Percentiles rank a stretch among this genome's conserved stretches.
Evolutionary conservation across 2,329 filamentous ascomycete species (phyloP).

Genomic region (Monosporascus sp.): DNA sequence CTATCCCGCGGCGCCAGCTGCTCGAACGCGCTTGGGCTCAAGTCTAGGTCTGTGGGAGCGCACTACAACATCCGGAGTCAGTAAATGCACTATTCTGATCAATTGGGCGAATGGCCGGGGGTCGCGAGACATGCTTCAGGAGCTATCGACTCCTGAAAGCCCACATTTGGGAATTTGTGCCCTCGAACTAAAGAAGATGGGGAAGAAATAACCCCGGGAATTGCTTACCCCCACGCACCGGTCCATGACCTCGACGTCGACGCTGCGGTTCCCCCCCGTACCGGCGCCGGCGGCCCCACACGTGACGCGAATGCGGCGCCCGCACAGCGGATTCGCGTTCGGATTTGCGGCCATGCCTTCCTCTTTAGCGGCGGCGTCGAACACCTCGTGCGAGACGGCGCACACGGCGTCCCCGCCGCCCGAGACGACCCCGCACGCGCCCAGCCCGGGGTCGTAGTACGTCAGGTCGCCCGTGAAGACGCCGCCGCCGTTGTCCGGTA

Average conservation of each 20-base stretch:
- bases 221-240: slow-evolving; percentile 56
- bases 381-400: slow-evolving; percentile 62
- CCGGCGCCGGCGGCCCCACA: slow-evolving; percentile 36
- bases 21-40: slow-evolving; percentile 42
- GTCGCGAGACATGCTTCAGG: too few species aligned
- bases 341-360: slow-evolving; percentile 43
- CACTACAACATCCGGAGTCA: too few species aligned
- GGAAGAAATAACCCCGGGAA: too few species aligned
- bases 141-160: too few species aligned
- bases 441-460: slow-evolving; percentile 61
- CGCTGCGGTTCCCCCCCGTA: slow-evolving; percentile 33
- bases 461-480: slow-evolving; percentile 60
- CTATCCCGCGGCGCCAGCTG: slow-evolving; percentile 38
- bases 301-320: slow-evolving; percentile 57
- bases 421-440: slow-evolving; percentile 62
- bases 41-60: slow-evolving; percentile 40
- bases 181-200: too few species aligned
- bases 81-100: too few species aligned
- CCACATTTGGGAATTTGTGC: too few species aligned
- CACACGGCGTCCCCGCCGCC: slow-evolving; percentile 53
- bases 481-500: slow-evolving; percentile 9
- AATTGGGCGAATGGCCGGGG: too few species aligned
- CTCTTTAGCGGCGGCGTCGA: slow-evolving; percentile 45
- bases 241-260: slow-evolving; percentile 62
- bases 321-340: slow-evolving; percentile 65